Evolutionary conservation across 2,329 filamentous ascomycete species (phyloP).

Genomic region (Rhynchosporium graminicola): DNA sequence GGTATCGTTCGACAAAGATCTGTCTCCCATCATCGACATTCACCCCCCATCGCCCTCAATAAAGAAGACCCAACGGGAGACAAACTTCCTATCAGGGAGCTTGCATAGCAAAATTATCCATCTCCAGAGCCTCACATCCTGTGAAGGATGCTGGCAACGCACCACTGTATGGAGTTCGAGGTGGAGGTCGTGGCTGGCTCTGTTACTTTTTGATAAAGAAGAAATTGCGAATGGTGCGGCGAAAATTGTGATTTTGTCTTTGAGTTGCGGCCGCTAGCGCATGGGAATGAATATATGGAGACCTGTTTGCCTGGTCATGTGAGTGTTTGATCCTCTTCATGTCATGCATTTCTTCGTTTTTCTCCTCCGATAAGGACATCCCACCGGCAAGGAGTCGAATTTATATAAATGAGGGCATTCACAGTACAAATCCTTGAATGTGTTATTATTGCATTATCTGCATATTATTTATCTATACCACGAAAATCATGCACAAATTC

Average conservation of each 20-base stretch:
- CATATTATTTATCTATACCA: background rate
- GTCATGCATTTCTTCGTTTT: too few species aligned
- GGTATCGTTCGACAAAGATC: slow-evolving; percentile 17
- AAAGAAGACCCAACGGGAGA: slow-evolving; percentile 67
- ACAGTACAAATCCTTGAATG: background rate
- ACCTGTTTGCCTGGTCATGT: slow-evolving; percentile 1
- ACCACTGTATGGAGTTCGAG: slow-evolving; percentile 58
- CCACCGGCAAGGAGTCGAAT: too few species aligned
- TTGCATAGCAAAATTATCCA: slow-evolving; percentile 46
- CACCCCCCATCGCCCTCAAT: slow-evolving; percentile 68
- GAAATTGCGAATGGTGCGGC: slow-evolving; percentile 38
- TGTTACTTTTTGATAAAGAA: slow-evolving; percentile 51
- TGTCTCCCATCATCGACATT: slow-evolving; percentile 75
- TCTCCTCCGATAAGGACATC: too few species aligned
- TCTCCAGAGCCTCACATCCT: slow-evolving; percentile 65
- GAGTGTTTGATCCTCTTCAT: slow-evolving; percentile 7
- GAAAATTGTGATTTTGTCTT: slow-evolving; percentile 25
- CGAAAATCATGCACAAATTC: background rate
- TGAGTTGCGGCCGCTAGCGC: slow-evolving; percentile 12
- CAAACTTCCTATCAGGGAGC: slow-evolving; percentile 68
- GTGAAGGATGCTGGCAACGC: slow-evolving; percentile 64
- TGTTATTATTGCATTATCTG: background rate
- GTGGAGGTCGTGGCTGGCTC: slow-evolving; percentile 71
- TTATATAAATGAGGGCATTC: background rate
- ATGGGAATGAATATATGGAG: background rate